Conservation (phyloP, 2,329 filamentous ascomycete genomes). For the Metarhizium robertsii region DNA sequence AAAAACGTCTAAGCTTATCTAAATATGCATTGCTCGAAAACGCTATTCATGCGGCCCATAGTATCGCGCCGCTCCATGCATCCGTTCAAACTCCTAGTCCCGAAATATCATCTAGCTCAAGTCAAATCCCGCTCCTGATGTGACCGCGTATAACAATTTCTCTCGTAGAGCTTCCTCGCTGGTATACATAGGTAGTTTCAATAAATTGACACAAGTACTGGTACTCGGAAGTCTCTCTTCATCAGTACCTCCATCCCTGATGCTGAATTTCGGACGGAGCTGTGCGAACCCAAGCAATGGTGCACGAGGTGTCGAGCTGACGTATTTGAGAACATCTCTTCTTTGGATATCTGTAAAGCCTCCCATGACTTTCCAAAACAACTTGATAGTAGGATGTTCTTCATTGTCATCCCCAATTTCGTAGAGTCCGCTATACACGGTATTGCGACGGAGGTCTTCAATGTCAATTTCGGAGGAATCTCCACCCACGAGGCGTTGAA, state of each 20-base stretch:
- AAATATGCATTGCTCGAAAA: constrained; percentile 1
- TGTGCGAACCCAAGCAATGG: constrained; percentile 84
- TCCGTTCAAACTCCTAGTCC: not conserved
- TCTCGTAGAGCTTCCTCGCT: constrained; percentile 55
- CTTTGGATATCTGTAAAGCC: constrained; percentile 66
- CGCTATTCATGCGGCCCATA: constrained; percentile 11
- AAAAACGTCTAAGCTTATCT: not conserved
- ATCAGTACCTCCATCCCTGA: constrained; percentile 58
- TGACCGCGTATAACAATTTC: constrained; percentile 84
- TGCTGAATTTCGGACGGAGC: constrained; percentile 78
- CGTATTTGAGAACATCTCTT: constrained; percentile 85
- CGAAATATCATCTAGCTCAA: constrained; percentile 41
- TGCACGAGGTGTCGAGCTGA: constrained; percentile 85
- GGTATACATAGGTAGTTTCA: constrained; percentile 82
- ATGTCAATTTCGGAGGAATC: constrained; percentile 81
- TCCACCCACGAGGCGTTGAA: constrained; percentile 87
- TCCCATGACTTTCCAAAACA: constrained; percentile 89
- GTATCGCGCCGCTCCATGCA: not conserved
- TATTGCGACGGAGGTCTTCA: constrained; percentile 75
- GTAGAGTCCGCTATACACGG: constrained; percentile 81
- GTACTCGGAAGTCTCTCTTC: constrained; percentile 78
- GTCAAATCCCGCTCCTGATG: constrained; percentile 88
- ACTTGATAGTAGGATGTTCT: constrained; percentile 75
- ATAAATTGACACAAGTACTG: constrained; percentile 89
- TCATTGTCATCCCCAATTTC: constrained; percentile 76